Evolutionary conservation across 345 rosid species (phyloP), one percentile per base, ranked within the genome.

Genomic region (Ceriops zippeliana): DNA sequence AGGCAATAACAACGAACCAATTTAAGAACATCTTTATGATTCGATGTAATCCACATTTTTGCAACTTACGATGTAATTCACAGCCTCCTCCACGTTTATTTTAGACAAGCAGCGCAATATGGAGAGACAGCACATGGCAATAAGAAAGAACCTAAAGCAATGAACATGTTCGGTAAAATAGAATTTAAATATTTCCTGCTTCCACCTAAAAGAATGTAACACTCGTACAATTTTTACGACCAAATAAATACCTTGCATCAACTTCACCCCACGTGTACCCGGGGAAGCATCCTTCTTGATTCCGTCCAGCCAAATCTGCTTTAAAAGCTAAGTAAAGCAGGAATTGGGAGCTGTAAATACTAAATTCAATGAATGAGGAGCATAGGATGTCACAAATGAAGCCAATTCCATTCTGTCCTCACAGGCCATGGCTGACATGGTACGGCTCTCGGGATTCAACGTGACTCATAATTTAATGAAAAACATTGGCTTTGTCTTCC

Each of bases 261-360:
- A 89, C 86, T 85, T 95, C 99, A 47, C 98, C 99, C 98, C 97
- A 95, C n/a, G 78, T 83, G 69, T 95, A 98, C 54, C 99, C 98
- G 1, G 92, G 80, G 80, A 95, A 90, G 56, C 98, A 95, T 58
- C 99, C 99, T 63, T 95, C 97, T 69, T 87, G 92, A 67, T 95
- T 98, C 78, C 90, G 72, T 15, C 86, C 84, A 60, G 80, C 79
- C 75, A 95, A 42, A 86, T 90, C 99, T 95, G 69, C 69, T 61
- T 59, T 66, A 47, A 62, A 19, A 72, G 47, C 75, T 82, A 73
- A 75, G 83, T 62, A 62, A 52, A 76, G 72, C 74, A 75, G 60
- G 53, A 58, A 57, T 20, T 22, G 20, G 61, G 38, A 28, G 27
- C 16, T 34, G 26, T 9, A 1, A 37, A 37, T 37, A 37, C 9